Conservation (phyloP, 2,329 filamentous ascomycete species). For the Zasmidium citrigriseum region DNA sequence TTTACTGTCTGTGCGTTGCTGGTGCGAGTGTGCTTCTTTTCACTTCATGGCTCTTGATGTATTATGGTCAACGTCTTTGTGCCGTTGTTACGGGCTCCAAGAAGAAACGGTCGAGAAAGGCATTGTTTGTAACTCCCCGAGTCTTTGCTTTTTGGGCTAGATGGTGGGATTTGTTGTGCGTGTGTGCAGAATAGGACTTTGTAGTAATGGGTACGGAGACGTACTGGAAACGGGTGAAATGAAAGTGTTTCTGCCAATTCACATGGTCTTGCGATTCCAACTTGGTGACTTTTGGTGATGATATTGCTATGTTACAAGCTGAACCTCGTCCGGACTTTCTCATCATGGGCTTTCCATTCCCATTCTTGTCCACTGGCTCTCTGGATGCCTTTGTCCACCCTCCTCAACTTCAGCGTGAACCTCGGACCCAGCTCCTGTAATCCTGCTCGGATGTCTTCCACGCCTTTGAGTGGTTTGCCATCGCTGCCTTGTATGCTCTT, state of each 20-base stretch:
- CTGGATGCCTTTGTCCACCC: conserved; percentile 87
- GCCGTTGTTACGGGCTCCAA: conserved; percentile 1
- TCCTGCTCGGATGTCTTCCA: conserved; percentile 81
- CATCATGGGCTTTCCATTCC: conserved; percentile 96
- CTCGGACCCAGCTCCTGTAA: conserved; percentile 87
- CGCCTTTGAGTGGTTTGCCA: conserved; percentile 79
- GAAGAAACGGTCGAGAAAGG: conserved; percentile 5
- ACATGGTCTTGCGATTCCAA: too few relatives aligned
- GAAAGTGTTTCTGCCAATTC: too few relatives aligned
- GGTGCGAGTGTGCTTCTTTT: background rate
- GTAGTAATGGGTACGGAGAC: too few relatives aligned
- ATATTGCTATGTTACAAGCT: conserved; percentile 63
- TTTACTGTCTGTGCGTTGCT: background rate
- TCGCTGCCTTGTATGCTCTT: conserved; percentile 82
- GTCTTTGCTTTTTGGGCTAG: too few relatives aligned
- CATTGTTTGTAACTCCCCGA: too few relatives aligned
- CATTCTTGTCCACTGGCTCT: conserved; percentile 78
- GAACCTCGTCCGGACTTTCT: conserved; percentile 91
- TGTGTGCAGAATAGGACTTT: too few relatives aligned
- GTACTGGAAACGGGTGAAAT: too few relatives aligned
- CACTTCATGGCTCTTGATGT: background rate
- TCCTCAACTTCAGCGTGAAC: conserved; percentile 82
- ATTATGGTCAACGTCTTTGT: conserved; percentile 2
- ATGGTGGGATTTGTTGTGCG: too few relatives aligned
- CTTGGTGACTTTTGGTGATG: conserved; percentile 1